Evolutionary conservation across 768 basidiomycete species (phyloP), one percentile per base, ranked within the genome.

Genomic region (Tricholoma flavovirens): DNA sequence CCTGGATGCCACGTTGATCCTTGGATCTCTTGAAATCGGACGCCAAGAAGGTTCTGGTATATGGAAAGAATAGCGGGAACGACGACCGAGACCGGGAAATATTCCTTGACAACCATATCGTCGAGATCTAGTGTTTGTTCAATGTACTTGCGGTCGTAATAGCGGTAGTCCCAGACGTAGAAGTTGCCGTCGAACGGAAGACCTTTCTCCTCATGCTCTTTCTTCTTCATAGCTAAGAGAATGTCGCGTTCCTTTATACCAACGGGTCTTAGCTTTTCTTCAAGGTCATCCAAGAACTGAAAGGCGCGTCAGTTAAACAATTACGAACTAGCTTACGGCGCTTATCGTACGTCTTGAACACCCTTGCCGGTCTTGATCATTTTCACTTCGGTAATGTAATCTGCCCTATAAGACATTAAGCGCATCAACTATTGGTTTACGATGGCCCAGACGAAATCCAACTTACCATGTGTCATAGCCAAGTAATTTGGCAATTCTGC

Each of bases 131-230:
- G 75, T 19, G 78, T 77, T 62, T 80, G 75, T 69, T 93, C 87
- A 53, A 86, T 73, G 64, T 74, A 88, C 65, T 79, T 81, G 59
- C 82, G 77, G 65, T 86, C 83, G 58, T 83, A 88, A 67, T 84
- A 86, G 62, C 88, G 79, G 67, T 91, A 93, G 65, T 93, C 93
- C 90, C 90, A 93, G 53, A 90, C 74, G 64, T 86, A 87, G 66
- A 94, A 84, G 63, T 86, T 72, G 57, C 82, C 82, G 57, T 93
- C 87, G 59, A 84, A 86, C 0, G 81, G 82, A 38, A 82, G 64
- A 1, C 82, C 83, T 19, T 72, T 75, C 60, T 78, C 76, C 55
- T 78, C 72, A 58, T 87, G 83, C 56, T 93, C 90, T 64, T 84
- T 82, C 66, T 83, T 79, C 73, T 94, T 94, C 60, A 93, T 72